These are phyloP conservation scores for Graphium sp. DNA, from an alignment of 2,329 filamentous ascomycete genomes.

Conservation along the genomic window DNA sequence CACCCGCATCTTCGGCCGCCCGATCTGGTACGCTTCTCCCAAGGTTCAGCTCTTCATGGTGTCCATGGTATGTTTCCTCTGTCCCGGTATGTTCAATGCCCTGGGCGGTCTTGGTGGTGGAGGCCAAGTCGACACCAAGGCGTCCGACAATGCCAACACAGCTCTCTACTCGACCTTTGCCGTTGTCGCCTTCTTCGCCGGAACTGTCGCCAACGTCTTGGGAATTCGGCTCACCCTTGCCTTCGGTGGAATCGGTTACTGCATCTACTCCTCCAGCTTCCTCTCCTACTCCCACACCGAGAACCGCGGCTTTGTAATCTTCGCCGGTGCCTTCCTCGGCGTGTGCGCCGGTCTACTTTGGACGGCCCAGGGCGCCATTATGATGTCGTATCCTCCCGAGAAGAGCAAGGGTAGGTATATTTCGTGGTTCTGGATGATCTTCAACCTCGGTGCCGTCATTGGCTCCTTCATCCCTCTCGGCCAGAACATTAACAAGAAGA, in stretches of 20 bases:
- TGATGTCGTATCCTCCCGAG: conserved; percentile 81
- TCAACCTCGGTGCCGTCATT: conserved; percentile 82
- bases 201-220: conserved; percentile 62
- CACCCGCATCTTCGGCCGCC: conserved; percentile 32
- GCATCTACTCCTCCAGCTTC: conserved; percentile 55
- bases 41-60: conserved; percentile 57
- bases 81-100: conserved; percentile 59
- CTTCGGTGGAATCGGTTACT: conserved; percentile 63
- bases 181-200: conserved; percentile 51
- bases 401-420: conserved; percentile 75
- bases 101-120: conserved; percentile 48
- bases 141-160: conserved; percentile 47
- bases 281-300: conserved; percentile 52
- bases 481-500: conserved; percentile 47
- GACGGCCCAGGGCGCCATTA: conserved; percentile 71
- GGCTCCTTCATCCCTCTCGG: conserved; percentile 62
- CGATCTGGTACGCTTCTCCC: conserved; percentile 58
- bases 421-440: conserved; percentile 87
- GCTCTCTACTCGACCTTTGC: conserved; percentile 60
- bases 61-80: conserved; percentile 36
- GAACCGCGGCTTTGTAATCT: conserved; percentile 56
- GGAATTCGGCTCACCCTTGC: conserved; percentile 52
- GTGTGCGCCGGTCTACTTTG: conserved; percentile 66
- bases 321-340: conserved; percentile 61
- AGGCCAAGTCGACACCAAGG: conserved; percentile 37